These are phyloP conservation scores for Geranium brycei DNA, from an alignment of 345 rosid species.

Conservation along the genomic window DNA sequence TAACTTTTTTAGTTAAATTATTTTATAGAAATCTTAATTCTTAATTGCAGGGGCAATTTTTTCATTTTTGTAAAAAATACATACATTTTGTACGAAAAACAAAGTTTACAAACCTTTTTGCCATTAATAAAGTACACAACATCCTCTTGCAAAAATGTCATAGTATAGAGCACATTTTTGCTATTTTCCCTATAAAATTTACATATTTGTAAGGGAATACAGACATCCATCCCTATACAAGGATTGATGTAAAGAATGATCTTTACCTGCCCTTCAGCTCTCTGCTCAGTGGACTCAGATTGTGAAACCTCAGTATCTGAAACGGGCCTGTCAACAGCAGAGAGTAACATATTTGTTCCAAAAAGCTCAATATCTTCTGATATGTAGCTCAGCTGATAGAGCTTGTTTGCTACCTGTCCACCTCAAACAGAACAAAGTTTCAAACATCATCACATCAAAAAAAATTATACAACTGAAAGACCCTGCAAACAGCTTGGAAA, in stretches of 20 bases:
- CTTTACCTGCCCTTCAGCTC: slow-evolving; percentile 49
- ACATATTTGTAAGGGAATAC: background rate
- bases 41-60: too few relatives aligned
- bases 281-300: slow-evolving; percentile 31
- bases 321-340: slow-evolving; percentile 41
- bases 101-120: too few relatives aligned
- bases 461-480: background rate
- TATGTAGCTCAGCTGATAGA: slow-evolving; percentile 64
- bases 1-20: too few relatives aligned
- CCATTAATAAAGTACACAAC: too few relatives aligned
- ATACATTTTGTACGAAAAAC: too few relatives aligned
- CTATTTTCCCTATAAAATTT: too few relatives aligned
- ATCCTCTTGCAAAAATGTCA: too few relatives aligned
- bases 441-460: background rate
- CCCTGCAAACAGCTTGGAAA: slow-evolving; percentile 1
- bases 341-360: slow-evolving; percentile 65
- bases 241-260: background rate
- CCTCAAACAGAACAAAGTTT: slow-evolving; percentile 10
- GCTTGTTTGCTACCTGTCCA: slow-evolving; percentile 88
- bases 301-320: slow-evolving; percentile 31
- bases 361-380: slow-evolving; percentile 66
- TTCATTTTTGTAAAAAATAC: too few relatives aligned
- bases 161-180: too few relatives aligned
- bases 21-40: too few relatives aligned
- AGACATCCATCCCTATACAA: background rate